Percentiles rank a stretch among this genome's conserved stretches.
These are phyloP conservation scores for Schizochytrium sp. DNA, from an alignment of 108 stramenopile genomes.

Conservation along the genomic window DNA sequence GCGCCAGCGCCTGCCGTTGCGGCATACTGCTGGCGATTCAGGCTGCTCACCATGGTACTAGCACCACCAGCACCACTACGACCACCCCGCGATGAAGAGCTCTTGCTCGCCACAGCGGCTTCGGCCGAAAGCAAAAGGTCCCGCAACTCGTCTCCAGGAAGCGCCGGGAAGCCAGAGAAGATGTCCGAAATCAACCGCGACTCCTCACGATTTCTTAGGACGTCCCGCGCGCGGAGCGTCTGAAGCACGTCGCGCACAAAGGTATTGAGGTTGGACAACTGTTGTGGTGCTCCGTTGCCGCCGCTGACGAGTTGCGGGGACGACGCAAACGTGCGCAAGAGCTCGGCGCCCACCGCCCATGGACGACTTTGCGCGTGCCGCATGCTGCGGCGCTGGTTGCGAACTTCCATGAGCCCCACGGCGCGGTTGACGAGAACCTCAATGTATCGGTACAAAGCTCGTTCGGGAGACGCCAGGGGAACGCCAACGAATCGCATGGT, in stretches of 20 bases:
- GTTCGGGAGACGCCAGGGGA: slow-evolving; percentile 42
- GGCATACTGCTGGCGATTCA: background rate
- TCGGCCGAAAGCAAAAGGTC: background rate
- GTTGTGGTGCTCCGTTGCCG: background rate
- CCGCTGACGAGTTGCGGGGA: background rate
- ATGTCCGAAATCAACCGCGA: background rate
- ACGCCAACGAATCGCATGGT: slow-evolving; percentile 45
- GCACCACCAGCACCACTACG: too few species aligned
- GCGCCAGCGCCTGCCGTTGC: background rate
- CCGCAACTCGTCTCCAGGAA: background rate
- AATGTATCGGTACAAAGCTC: slow-evolving; percentile 26
- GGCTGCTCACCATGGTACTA: background rate
- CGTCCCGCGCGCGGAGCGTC: background rate
- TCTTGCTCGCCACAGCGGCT: background rate
- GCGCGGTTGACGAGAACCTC: too few species aligned
- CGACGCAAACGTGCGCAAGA: background rate
- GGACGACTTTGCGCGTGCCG: background rate
- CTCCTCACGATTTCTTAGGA: too few species aligned
- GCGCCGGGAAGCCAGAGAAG: background rate
- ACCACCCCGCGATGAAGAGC: background rate
- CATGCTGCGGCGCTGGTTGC: background rate
- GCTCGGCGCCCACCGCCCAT: background rate
- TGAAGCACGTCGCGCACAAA: background rate
- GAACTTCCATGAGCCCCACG: too few species aligned
- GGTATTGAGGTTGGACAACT: background rate